Evolutionary conservation across 108 stramenopile genomes (phyloP), one percentile per base, ranked within the genome.

Genomic region (Conticribra weissflogii): DNA sequence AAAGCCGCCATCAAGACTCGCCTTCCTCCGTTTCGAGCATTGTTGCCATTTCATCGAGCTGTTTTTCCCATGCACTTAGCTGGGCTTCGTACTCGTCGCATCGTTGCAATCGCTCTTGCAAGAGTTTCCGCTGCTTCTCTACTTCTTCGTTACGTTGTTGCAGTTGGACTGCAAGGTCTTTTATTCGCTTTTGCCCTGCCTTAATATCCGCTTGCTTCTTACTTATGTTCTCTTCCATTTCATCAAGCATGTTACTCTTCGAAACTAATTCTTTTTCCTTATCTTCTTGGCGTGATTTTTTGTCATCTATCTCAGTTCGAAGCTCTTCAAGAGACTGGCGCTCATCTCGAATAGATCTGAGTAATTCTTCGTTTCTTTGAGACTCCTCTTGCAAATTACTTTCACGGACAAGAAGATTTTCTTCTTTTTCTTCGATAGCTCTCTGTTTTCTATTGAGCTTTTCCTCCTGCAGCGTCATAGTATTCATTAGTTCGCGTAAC

Each of bases 121-220:
- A 57, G 3, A 54, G 69, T 34, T 71, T 49, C 19, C 70, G 70
- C 50, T 78, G 77, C 17, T 33, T 54, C 2, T 24, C 66, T 24
- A 78, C 48, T 71, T 78, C 77, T 52, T 78, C 77, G 15, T 71
- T 65, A 7, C 77, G 64, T 48, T 60, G 71, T 45, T 71, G 69
- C 34, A 78, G 70, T 52, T 78, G 69, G 51, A 66, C 41, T 22
- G 77, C 70, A 60, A 78, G 41, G 16, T 78, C 69, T n/a, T 66
- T 71, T 59, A 78, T 60, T 32, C 70, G 57, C 9, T 71, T 69
- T 53, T 78, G 63, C 16, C 65, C 64, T 45, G 28, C 30, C 34
- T 66, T 78, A 23, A 62, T 32, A 32, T 71, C 63, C 41, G 71
- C 70, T 53, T 71, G 58, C 31, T 66, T 71, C 19, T 71, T 62